Percentiles rank a stretch among this genome's conserved stretches.
These are phyloP conservation scores for Francoa sonchifolia DNA, from an alignment of 441 rosid genomes.

Conservation along the genomic window DNA sequence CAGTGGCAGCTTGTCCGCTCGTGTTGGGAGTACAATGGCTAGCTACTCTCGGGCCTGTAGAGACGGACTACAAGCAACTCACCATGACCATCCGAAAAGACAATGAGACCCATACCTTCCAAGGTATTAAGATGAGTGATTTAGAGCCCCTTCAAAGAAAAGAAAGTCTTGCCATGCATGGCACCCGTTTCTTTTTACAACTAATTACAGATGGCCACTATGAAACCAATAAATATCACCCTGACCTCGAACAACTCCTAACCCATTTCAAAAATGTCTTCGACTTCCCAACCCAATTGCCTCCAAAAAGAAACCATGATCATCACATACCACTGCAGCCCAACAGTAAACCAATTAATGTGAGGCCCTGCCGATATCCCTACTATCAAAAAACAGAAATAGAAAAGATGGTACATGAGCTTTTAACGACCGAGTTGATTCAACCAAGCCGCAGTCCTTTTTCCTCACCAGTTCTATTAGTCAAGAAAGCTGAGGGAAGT, in stretches of 20 bases:
- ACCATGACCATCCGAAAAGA: background rate
- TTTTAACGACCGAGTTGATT: background rate
- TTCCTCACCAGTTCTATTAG: background rate
- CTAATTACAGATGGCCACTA: too few relatives aligned
- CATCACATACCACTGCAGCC: too few relatives aligned
- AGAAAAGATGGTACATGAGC: background rate
- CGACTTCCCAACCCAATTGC: too few relatives aligned
- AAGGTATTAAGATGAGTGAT: too few relatives aligned
- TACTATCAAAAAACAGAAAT: background rate
- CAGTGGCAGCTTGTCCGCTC: background rate
- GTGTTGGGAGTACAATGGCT: slow-evolving; percentile 1
- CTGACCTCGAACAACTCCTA: too few relatives aligned
- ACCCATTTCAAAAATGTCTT: too few relatives aligned
- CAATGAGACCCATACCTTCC: too few relatives aligned
- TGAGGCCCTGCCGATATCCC: background rate
- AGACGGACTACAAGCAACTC: background rate
- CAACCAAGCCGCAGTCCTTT: background rate
- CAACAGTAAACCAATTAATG: background rate
- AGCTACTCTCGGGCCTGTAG: background rate
- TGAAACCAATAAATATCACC: too few relatives aligned
- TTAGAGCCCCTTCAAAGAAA: too few relatives aligned
- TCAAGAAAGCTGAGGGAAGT: background rate
- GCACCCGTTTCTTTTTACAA: too few relatives aligned
- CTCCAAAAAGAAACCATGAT: too few relatives aligned
- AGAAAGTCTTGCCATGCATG: too few relatives aligned